A percentile compares a stretch with the other conserved stretches of the same genome.
Evolutionary conservation across 1,284 basidiomycete genomes (phyloP).

Genomic region (Anthracocystis walkeri): DNA sequence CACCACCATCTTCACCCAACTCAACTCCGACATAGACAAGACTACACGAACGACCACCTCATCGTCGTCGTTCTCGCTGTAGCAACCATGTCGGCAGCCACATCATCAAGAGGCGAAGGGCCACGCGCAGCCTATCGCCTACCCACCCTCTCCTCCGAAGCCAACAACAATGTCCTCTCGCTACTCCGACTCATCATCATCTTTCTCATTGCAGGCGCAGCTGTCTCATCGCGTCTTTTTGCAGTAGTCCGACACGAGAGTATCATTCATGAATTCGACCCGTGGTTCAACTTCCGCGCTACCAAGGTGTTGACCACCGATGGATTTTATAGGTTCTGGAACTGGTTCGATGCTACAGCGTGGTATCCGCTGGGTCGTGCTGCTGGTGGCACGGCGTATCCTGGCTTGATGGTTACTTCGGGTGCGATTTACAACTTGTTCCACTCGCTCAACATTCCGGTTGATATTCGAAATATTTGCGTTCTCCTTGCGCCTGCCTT

Average conservation of each 20-base stretch:
- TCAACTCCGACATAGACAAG: background rate
- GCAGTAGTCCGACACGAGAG: conserved; percentile 98
- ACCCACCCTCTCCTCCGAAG: conserved; percentile 45
- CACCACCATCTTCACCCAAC: conserved; percentile 3
- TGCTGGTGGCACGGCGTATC: conserved; percentile 97
- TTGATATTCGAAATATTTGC: conserved; percentile 97
- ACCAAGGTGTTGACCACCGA: conserved; percentile 86
- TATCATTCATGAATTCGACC: conserved; percentile 98
- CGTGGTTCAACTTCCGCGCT: conserved; percentile 77
- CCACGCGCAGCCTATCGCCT: conserved; percentile 45
- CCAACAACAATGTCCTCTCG: conserved; percentile 59
- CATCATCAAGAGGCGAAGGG: conserved; percentile 17
- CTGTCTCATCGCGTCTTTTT: conserved; percentile 94
- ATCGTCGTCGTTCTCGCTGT: conserved; percentile 3
- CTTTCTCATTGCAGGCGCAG: conserved; percentile 75
- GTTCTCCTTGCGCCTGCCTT: conserved; percentile 97
- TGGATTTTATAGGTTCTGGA: conserved; percentile 72
- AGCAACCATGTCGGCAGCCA: conserved; percentile 20
- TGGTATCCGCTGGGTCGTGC: conserved; percentile 97
- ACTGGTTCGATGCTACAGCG: conserved; percentile 99
- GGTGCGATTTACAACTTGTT: conserved; percentile 95
- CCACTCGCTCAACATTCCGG: conserved; percentile 88
- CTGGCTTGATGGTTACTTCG: conserved; percentile 94
- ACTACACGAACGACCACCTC: conserved; percentile 17
- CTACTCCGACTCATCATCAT: conserved; percentile 67